Evolutionary conservation across 1,139 yeast genomes (phyloP), one percentile per base, ranked within the genome.

Genomic region (Yamadazyma epiphylla): DNA sequence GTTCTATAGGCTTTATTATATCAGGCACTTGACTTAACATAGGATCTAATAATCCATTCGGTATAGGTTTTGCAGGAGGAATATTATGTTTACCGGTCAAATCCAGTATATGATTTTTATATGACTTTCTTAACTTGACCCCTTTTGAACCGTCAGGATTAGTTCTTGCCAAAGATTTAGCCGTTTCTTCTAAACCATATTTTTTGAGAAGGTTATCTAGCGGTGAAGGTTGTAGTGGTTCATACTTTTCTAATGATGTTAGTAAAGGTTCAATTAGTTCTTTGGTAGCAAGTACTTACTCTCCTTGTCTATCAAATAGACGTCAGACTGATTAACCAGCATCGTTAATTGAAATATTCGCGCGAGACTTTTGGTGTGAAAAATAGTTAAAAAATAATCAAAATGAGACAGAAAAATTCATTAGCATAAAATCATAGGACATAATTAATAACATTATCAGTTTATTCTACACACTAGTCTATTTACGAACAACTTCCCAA

Each of bases 61-160:
- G 63, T 33, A 78, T 55, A 31, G 82, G 71, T 49, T 76, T 64
- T 25, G 68, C 69, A 1, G 64, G 66, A 11, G 86, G 81, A 26
- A 80, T 76, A 28, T 65, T 70, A 45, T 81, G 86, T 48, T 80
- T 80, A 1, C 96, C 96, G 0, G 96, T 85, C 22, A 91, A 63
- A 46, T 89, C 96, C 21, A 73, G 70, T 12, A 91, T 83, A 51
- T 89, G 97, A 43, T 88, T 88, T 55, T 89, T 91, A 60, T 89
- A 91, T 0, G 96, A 86, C 57, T 91, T 91, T 46, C 98, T 72
- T 33, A 91, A 70, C 59, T 91, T 91, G 24, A 87, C 88, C 29
- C 95, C 96, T 47, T 85, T 88, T 1, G 91, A 74, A 0, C 96
- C 95, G 45, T 82, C 94, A 2, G 87, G 80, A 45, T 85, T 88